Conservation (phyloP, 1,284 basidiomycete species). For the Dichomitus squalens region DNA sequence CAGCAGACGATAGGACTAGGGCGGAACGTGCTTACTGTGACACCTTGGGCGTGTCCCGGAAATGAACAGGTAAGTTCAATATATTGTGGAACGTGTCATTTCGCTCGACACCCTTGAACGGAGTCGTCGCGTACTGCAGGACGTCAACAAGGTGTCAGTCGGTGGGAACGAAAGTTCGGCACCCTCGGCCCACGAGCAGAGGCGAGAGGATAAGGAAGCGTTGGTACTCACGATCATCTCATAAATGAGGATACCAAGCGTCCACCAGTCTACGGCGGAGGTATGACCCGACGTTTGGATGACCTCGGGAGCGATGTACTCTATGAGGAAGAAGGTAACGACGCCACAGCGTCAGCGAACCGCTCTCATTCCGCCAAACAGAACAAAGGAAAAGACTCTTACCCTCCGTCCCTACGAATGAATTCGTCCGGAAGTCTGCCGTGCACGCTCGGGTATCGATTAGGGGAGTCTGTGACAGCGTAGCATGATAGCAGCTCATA, state of each 20-base stretch:
- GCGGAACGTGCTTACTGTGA: constrained; percentile 64
- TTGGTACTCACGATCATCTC: constrained; percentile 94
- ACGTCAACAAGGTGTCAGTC: constrained; percentile 14
- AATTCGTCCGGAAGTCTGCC: constrained; percentile 97
- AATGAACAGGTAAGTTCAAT: constrained; percentile 83
- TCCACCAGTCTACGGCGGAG: constrained; percentile 99
- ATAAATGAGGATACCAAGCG: constrained; percentile 96
- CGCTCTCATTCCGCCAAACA: constrained; percentile 13
- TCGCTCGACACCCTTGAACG: constrained; percentile 96
- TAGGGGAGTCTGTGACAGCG: constrained; percentile 66
- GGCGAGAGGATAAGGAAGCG: not conserved
- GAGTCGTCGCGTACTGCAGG: constrained; percentile 90
- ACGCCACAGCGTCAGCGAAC: constrained; percentile 24
- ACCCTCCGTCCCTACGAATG: constrained; percentile 99
- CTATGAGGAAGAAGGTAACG: constrained; percentile 43
- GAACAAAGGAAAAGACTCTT: constrained; percentile 30
- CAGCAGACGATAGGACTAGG: constrained; percentile 15
- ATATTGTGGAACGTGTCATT: constrained; percentile 98
- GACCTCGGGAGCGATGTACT: constrained; percentile 99
- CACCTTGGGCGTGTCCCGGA: constrained; percentile 86
- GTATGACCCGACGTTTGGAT: constrained; percentile 98
- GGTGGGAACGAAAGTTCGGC: constrained; percentile 10
- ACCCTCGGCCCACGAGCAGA: constrained; percentile 10
- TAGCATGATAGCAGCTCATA: constrained; percentile 20
- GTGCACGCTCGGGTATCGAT: constrained; percentile 98